phyloP scores from a whole-genome alignment of 768 basidiomycete species.

The Hypholoma fasciculare region DNA sequence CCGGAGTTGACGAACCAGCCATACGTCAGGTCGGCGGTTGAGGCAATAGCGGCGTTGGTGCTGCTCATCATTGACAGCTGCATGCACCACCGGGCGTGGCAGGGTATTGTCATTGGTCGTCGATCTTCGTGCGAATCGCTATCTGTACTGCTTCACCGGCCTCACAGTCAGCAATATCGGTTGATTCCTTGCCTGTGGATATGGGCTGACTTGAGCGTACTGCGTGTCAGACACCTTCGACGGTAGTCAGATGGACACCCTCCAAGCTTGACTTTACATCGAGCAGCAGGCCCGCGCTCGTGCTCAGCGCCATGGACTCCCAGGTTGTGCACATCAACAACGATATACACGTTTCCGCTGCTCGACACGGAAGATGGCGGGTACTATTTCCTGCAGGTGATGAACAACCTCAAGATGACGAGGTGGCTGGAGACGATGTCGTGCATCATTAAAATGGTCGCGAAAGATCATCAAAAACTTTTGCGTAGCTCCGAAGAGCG shows the following conservation, averaged over 20 bases:
- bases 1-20: conserved; percentile 52
- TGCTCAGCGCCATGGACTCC: conserved; percentile 76
- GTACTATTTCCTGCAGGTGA: conserved; percentile 75
- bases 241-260: conserved; percentile 56
- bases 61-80: conserved; percentile 78
- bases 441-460: conserved; percentile 68
- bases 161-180: conserved; percentile 45
- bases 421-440: conserved; percentile 79
- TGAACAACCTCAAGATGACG: conserved; percentile 66
- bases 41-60: conserved; percentile 74
- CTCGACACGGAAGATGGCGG: conserved; percentile 88
- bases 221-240: conserved; percentile 56
- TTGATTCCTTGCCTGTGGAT: conserved; percentile 65
- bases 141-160: conserved; percentile 51
- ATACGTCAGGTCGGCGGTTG: conserved; percentile 78
- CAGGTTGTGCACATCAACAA: conserved; percentile 71
- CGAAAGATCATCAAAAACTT: too few species aligned
- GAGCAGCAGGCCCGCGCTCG: conserved; percentile 72
- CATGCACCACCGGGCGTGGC: conserved; percentile 78
- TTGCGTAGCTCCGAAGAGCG: too few species aligned
- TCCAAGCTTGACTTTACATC: conserved; percentile 76
- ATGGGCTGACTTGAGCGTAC: conserved; percentile 86
- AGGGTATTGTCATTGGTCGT: conserved; percentile 63
- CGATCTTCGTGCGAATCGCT: conserved; percentile 65
- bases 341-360: conserved; percentile 82